Percentiles rank a stretch among this genome's conserved stretches.
phyloP scores from a whole-genome alignment of 2,329 filamentous ascomycete genomes.

The Aureobasidium melanogenum region DNA sequence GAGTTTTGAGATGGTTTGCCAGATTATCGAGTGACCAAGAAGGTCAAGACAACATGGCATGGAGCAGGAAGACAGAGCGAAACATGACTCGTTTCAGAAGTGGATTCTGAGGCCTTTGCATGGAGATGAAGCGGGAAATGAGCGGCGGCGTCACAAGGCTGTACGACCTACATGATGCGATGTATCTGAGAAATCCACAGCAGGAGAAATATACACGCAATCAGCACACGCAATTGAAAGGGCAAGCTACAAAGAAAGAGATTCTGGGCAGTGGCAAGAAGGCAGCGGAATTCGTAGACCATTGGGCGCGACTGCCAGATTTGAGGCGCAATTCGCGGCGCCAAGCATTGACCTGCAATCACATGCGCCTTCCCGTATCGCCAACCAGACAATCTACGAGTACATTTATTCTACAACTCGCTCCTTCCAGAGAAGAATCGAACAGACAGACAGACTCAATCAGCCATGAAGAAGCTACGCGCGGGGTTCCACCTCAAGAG shows the following conservation, averaged over 20 bases:
- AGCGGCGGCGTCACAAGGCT: background rate
- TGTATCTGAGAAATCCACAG: too few relatives aligned
- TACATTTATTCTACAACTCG: background rate
- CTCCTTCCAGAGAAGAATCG: background rate
- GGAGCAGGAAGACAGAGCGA: background rate
- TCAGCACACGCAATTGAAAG: background rate
- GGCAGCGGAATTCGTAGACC: background rate
- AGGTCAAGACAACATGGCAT: background rate
- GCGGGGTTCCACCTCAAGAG: conserved; percentile 18
- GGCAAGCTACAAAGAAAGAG: background rate
- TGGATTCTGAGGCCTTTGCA: background rate
- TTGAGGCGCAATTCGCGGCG: background rate
- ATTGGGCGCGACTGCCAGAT: too few relatives aligned
- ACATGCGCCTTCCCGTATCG: background rate
- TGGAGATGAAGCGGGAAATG: background rate
- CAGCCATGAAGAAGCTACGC: conserved; percentile 19
- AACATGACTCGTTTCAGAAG: background rate
- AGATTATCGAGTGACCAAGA: background rate
- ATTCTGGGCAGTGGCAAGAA: background rate
- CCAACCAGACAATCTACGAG: background rate
- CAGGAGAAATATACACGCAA: background rate
- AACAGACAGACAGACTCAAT: background rate
- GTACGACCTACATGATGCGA: background rate
- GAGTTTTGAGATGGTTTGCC: background rate
- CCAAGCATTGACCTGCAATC: background rate